These are phyloP conservation scores for Neobulgaria alba DNA, from an alignment of 2,329 filamentous ascomycete species.

Conservation along the genomic window DNA sequence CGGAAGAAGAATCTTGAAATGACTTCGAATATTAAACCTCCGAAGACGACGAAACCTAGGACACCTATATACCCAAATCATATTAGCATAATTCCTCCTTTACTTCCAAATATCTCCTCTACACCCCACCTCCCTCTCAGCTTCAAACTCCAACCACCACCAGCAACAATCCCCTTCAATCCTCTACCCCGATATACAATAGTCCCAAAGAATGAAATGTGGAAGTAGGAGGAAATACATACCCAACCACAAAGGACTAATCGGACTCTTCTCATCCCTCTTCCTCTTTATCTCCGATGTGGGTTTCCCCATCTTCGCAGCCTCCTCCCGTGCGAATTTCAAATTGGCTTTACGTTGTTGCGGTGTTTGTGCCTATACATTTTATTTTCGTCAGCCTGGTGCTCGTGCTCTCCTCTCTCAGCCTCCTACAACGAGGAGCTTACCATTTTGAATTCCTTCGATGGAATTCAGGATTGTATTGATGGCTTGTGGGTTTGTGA, in stretches of 20 bases:
- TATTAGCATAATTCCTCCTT: constrained; percentile 1
- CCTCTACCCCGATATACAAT: too few species aligned
- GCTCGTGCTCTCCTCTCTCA: not conserved
- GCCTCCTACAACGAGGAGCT: not conserved
- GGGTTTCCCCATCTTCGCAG: constrained; percentile 67
- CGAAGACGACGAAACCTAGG: constrained; percentile 28
- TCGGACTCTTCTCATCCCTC: constrained; percentile 39
- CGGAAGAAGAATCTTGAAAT: constrained; percentile 28
- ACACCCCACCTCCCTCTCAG: too few species aligned
- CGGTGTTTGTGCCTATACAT: constrained; percentile 66
- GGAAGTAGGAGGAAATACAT: constrained; percentile 24
- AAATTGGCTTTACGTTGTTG: constrained; percentile 75
- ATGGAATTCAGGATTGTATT: not conserved
- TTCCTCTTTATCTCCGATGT: constrained; percentile 55
- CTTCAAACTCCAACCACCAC: too few species aligned
- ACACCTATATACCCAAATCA: constrained; percentile 13
- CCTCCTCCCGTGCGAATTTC: constrained; percentile 67
- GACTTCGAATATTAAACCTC: constrained; percentile 31
- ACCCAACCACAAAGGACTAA: constrained; percentile 59
- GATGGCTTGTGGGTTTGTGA: not conserved
- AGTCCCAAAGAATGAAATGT: not conserved
- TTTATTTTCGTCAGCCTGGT: not conserved
- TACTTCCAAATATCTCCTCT: too few species aligned
- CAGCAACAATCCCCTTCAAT: too few species aligned
- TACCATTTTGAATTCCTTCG: not conserved